phyloP scores from a whole-genome alignment of 805 yeast species.

The Wickerhamiella lipophila region DNA sequence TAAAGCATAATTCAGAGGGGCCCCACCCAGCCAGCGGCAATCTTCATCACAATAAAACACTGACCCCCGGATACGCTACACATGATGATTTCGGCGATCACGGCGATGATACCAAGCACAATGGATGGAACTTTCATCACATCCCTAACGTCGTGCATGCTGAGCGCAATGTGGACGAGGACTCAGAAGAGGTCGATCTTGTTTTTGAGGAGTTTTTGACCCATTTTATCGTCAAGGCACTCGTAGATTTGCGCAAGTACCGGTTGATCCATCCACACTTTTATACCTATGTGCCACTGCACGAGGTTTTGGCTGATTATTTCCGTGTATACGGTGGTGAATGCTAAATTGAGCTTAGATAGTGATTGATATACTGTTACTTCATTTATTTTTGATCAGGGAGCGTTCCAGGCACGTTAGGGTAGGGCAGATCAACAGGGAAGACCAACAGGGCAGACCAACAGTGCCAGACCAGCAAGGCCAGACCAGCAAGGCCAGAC shows the following conservation, averaged over 20 bases:
- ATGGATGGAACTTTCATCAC: slow-evolving; percentile 41
- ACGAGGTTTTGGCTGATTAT: slow-evolving; percentile 4
- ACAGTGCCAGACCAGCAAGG: too few species aligned
- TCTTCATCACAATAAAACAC: slow-evolving; percentile 3
- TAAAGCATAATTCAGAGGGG: not conserved
- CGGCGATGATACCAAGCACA: slow-evolving; percentile 75
- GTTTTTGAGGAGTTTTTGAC: slow-evolving; percentile 70
- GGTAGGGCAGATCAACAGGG: too few species aligned
- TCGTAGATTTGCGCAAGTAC: slow-evolving; percentile 26
- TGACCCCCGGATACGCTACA: slow-evolving; percentile 64
- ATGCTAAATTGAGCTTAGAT: too few species aligned
- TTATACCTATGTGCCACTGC: slow-evolving; percentile 1
- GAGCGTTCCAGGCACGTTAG: too few species aligned
- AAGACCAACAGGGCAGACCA: too few species aligned
- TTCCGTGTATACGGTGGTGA: not conserved
- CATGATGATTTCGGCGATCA: slow-evolving; percentile 69
- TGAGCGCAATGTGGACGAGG: slow-evolving; percentile 21
- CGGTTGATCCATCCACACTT: slow-evolving; percentile 8
- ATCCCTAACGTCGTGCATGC: slow-evolving; percentile 74
- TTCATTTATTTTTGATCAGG: too few species aligned
- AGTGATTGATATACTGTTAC: too few species aligned
- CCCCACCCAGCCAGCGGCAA: too few species aligned
- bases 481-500: too few species aligned
- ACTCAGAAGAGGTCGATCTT: slow-evolving; percentile 41
- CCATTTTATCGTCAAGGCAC: slow-evolving; percentile 37